These are phyloP conservation scores for Komagataella pastoris DNA, from an alignment of 805 yeast genomes.

Conservation along the genomic window DNA sequence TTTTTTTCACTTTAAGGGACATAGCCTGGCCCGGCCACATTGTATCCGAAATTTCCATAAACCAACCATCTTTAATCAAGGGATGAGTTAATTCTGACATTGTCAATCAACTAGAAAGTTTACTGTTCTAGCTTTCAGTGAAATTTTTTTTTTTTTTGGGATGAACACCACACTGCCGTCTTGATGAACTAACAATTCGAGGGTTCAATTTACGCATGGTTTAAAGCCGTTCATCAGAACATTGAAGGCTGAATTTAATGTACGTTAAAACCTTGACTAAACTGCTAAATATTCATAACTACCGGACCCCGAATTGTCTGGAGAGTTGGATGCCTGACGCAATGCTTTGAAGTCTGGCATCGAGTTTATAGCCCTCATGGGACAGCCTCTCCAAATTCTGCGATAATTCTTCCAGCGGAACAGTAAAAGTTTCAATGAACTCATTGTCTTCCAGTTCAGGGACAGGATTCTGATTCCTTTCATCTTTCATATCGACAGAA, in stretches of 20 bases:
- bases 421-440: slow-evolving; percentile 78
- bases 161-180: neutral
- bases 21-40: slow-evolving; percentile 85
- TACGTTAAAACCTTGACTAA: neutral
- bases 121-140: neutral
- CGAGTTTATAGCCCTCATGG: slow-evolving; percentile 61
- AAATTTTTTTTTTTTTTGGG: neutral
- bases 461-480: slow-evolving; percentile 53
- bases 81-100: slow-evolving; percentile 7
- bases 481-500: slow-evolving; percentile 55
- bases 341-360: slow-evolving; percentile 77
- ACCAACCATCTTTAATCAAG: slow-evolving; percentile 50
- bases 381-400: slow-evolving; percentile 36
- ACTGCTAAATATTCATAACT: neutral
- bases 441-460: slow-evolving; percentile 82
- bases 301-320: slow-evolving; percentile 4
- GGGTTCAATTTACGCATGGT: neutral
- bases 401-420: slow-evolving; percentile 49
- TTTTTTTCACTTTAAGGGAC: slow-evolving; percentile 44
- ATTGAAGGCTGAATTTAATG: neutral
- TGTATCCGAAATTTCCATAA: slow-evolving; percentile 57
- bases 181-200: neutral
- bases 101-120: neutral
- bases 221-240: too few relatives aligned
- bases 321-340: slow-evolving; percentile 71